Conservation (phyloP, 2,329 filamentous ascomycete genomes). For the Colletotrichum chrysophilum region DNA sequence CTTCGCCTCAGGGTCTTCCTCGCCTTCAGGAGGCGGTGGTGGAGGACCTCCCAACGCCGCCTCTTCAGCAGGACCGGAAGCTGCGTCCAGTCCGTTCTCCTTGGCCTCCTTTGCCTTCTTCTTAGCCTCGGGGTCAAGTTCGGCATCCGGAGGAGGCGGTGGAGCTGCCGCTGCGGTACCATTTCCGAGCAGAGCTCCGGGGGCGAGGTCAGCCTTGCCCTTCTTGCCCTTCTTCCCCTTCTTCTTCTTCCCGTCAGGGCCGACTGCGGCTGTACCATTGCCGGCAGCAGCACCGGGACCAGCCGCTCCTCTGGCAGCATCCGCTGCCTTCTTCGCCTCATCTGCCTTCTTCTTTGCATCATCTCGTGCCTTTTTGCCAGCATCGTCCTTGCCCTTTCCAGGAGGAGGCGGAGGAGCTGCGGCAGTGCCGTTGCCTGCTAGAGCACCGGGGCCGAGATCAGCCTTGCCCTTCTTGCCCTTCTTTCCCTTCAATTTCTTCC, state of each 20-base stretch:
- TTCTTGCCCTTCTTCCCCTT: not conserved
- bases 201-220: not conserved
- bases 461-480: not conserved
- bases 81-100: not conserved
- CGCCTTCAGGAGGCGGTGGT: not conserved
- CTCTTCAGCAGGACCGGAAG: not conserved
- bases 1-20: not conserved
- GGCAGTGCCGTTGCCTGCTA: not conserved
- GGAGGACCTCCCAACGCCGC: not conserved
- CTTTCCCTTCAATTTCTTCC: not conserved
- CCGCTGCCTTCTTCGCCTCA: not conserved
- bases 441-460: not conserved
- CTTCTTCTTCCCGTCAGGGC: not conserved
- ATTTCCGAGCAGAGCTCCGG: not conserved
- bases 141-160: not conserved
- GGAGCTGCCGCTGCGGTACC: not conserved
- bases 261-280: not conserved
- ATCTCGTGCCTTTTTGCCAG: not conserved
- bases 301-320: not conserved
- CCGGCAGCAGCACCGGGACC: not conserved
- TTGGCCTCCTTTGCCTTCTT: conserved; percentile 13
- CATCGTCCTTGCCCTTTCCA: not conserved
- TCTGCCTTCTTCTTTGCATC: conserved; percentile 2
- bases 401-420: not conserved
- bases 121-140: not conserved